Base-by-base conservation (phyloP, 1,139 yeast species). In the Arxiozyma heterogenica region DNA sequence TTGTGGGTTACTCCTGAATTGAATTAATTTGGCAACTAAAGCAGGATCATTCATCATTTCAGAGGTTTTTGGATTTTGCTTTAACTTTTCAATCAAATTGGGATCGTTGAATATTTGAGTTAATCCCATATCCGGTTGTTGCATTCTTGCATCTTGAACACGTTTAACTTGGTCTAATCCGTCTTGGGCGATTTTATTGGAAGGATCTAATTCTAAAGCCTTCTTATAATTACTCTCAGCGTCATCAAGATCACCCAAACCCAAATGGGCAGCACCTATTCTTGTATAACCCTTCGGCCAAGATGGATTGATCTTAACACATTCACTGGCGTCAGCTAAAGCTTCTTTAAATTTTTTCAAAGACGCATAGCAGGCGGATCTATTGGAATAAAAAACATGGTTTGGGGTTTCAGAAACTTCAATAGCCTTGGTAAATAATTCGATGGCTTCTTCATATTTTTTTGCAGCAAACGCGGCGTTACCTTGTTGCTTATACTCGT, bases 221-320 rank as follows among this genome's bases (percentile, higher is more conserved):
- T 86, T 84, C 60, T 83, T 77, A 71, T 90, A 94, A 42, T 86
- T 78, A 50, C 73, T 73, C 62, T 81, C 81, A 46, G 94, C 86
- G 44, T 78, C 85, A 44, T 83, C 89, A 56, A 83, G 77, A 58
- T 87, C 80, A 22, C 91, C 91, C 59, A 86, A 76, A 18, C 98
- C 98, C 64, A 78, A 86, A 54, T 85, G 82, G 41, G 98, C 98
- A 60, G 97, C 93, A 54, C 90, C 99, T 51, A 87, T 86, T 73
- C 99, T 85, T 66, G 84, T 86, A 76, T 86, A 87, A 50, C 98
- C 98, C 72, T 93, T 93, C 22, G 96, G 90, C 97, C 98, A 93
- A 3, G 81, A 60, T 23, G 88, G 83, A 60, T 87, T 89, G 72
- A 89, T 82, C 64, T 80, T 78, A 52, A 86, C 83, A 72, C 96